A percentile compares a stretch with the other conserved stretches of the same genome.
phyloP scores from a whole-genome alignment of 495 filamentous ascomycete genomes.

The Poronia punctata region DNA sequence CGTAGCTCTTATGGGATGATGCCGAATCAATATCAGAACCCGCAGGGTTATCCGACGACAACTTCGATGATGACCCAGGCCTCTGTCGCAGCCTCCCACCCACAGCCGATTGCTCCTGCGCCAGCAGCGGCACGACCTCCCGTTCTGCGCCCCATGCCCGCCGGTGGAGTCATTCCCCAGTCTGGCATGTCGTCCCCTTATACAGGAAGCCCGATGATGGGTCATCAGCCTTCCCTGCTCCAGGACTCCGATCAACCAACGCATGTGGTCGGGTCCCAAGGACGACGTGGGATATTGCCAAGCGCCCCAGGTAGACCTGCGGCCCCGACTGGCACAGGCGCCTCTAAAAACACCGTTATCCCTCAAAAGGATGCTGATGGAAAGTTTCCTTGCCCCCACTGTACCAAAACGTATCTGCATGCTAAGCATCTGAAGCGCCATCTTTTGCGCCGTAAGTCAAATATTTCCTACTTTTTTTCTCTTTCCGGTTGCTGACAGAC shows the following conservation, averaged over 20 bases:
- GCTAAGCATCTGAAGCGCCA: slow-evolving; percentile 97
- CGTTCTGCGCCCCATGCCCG: slow-evolving; percentile 55
- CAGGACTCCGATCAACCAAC: slow-evolving; percentile 57
- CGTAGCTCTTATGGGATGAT: slow-evolving; percentile 44
- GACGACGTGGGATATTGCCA: slow-evolving; percentile 80
- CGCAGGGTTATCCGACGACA: slow-evolving; percentile 54
- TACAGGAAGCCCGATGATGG: slow-evolving; percentile 40
- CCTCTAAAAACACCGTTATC: slow-evolving; percentile 69
- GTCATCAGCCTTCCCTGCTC: slow-evolving; percentile 30
- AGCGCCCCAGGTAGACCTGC: slow-evolving; percentile 77
- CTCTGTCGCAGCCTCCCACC: slow-evolving; percentile 57
- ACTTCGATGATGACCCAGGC: slow-evolving; percentile 59
- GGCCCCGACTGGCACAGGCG: slow-evolving; percentile 51
- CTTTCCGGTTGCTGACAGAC: slow-evolving; percentile 15
- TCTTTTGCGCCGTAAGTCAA: slow-evolving; percentile 80
- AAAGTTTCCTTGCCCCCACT: slow-evolving; percentile 95
- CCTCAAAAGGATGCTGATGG: slow-evolving; percentile 91
- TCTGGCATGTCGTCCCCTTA: slow-evolving; percentile 44
- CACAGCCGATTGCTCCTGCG: slow-evolving; percentile 65
- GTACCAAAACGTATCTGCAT: slow-evolving; percentile 95
- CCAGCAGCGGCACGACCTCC: slow-evolving; percentile 54
- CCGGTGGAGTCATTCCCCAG: slow-evolving; percentile 49
- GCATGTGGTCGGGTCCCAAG: slow-evolving; percentile 89
- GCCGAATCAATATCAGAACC: slow-evolving; percentile 46
- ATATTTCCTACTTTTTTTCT: slow-evolving; percentile 5